phyloP scores from a whole-genome alignment of 78 protist species.

The Dictyostelium brefeldianum region DNA sequence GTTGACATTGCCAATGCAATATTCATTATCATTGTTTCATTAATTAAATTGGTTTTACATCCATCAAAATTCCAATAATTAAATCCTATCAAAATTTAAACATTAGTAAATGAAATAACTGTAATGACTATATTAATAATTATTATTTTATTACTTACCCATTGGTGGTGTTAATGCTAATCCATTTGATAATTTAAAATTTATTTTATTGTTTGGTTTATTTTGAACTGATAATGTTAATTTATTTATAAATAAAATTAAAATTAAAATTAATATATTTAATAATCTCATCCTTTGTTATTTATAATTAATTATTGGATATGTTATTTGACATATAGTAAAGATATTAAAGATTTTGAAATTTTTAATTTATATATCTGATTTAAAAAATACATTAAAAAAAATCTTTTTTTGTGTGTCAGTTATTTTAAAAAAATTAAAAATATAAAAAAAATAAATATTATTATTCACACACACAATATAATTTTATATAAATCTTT shows the following conservation, averaged over 20 bases:
- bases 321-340: too few species aligned
- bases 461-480: too few species aligned
- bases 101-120: background rate
- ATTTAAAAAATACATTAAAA: too few species aligned
- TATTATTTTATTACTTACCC: constrained; percentile 8
- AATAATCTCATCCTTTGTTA: background rate
- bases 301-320: too few species aligned
- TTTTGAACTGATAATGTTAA: background rate
- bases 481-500: too few species aligned
- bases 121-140: background rate
- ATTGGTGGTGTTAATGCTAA: constrained; percentile 53
- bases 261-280: background rate
- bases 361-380: too few species aligned
- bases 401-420: too few species aligned
- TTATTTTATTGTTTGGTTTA: background rate
- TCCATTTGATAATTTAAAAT: constrained; percentile 41
- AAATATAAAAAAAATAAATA: too few species aligned
- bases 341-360: too few species aligned
- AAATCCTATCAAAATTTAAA: background rate
- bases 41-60: constrained; percentile 49
- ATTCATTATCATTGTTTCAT: constrained; percentile 70
- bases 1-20: constrained; percentile 86
- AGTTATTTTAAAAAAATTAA: too few species aligned
- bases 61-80: constrained; percentile 1
- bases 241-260: background rate